These are phyloP conservation scores for Lipomyces chichibuensis DNA, from an alignment of 805 yeast genomes.

Conservation along the genomic window DNA sequence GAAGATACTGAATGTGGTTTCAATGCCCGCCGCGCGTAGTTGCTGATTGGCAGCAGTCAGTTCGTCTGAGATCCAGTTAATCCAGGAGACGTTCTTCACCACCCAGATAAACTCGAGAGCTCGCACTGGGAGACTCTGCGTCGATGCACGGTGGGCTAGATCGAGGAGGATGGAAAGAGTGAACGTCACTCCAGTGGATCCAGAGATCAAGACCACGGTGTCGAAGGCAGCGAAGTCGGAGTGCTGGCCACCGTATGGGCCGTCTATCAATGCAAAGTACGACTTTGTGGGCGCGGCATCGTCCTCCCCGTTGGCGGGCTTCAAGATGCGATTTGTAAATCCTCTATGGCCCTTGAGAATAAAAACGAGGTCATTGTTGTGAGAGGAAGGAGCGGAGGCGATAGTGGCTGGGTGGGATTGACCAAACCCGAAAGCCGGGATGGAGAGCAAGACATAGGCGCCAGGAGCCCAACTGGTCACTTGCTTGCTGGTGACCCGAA, in stretches of 20 bases:
- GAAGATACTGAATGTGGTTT: neutral
- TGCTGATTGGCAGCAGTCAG: conserved; percentile 3
- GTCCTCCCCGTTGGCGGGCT: conserved; percentile 1
- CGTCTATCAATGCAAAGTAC: conserved; percentile 44
- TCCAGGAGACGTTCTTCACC: neutral
- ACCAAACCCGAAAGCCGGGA: conserved; percentile 23
- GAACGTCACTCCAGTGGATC: conserved; percentile 54
- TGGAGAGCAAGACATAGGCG: conserved; percentile 28
- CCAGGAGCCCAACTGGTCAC: conserved; percentile 28
- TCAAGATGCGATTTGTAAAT: conserved; percentile 3
- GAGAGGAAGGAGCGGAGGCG: conserved; percentile 44
- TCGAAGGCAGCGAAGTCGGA: conserved; percentile 53
- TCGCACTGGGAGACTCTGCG: conserved; percentile 2
- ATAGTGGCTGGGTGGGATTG: conserved; percentile 43
- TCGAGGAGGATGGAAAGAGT: conserved; percentile 46
- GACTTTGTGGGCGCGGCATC: neutral
- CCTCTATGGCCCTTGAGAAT: conserved; percentile 42
- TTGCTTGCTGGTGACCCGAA: neutral
- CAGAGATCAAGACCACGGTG: conserved; percentile 46
- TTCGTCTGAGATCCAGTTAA: conserved; percentile 10
- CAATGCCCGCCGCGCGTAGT: neutral
- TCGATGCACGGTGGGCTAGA: conserved; percentile 11
- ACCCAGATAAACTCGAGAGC: conserved; percentile 15
- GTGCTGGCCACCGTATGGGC: conserved; percentile 52
- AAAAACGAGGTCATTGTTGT: conserved; percentile 46